Conservation (phyloP, 1,284 basidiomycete genomes). For the Neolentinus lepideus region DNA sequence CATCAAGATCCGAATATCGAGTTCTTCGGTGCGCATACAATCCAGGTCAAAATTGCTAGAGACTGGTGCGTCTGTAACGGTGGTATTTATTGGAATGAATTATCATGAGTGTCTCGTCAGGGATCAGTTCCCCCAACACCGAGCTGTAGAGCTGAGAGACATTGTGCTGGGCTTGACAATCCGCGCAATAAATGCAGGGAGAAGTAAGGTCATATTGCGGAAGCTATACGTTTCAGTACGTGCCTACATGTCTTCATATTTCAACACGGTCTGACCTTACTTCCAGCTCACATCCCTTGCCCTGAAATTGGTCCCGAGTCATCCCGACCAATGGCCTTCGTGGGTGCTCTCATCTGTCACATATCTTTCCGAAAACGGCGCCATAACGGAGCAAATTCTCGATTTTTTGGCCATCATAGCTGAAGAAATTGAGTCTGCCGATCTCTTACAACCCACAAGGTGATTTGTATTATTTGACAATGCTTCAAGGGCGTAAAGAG, state of each 20-base stretch:
- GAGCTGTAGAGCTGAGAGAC: constrained; percentile 46
- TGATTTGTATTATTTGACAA: constrained; percentile 30
- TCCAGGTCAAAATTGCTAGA: constrained; percentile 84
- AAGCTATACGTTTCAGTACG: constrained; percentile 84
- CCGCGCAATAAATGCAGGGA: constrained; percentile 44
- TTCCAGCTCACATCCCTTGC: constrained; percentile 66
- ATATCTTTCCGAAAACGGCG: constrained; percentile 49
- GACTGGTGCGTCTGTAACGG: constrained; percentile 62
- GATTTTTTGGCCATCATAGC: constrained; percentile 82
- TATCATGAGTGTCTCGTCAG: constrained; percentile 24
- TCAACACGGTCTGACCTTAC: not conserved
- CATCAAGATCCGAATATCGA: constrained; percentile 66
- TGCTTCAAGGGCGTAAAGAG: constrained; percentile 9
- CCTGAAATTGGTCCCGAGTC: constrained; percentile 57
- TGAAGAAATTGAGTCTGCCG: constrained; percentile 72
- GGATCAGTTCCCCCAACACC: constrained; percentile 53
- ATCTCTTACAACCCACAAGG: constrained; percentile 71
- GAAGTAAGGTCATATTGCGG: constrained; percentile 65
- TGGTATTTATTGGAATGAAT: not conserved
- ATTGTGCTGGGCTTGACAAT: constrained; percentile 58
- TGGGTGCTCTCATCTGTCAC: constrained; percentile 62
- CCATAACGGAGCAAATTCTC: constrained; percentile 49
- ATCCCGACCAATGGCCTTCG: constrained; percentile 55
- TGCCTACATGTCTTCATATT: constrained; percentile 10
- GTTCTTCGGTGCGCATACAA: constrained; percentile 89